Evolutionary conservation across 768 basidiomycete genomes (phyloP), one percentile per base, ranked within the genome.

Genomic region (Russula sp.): DNA sequence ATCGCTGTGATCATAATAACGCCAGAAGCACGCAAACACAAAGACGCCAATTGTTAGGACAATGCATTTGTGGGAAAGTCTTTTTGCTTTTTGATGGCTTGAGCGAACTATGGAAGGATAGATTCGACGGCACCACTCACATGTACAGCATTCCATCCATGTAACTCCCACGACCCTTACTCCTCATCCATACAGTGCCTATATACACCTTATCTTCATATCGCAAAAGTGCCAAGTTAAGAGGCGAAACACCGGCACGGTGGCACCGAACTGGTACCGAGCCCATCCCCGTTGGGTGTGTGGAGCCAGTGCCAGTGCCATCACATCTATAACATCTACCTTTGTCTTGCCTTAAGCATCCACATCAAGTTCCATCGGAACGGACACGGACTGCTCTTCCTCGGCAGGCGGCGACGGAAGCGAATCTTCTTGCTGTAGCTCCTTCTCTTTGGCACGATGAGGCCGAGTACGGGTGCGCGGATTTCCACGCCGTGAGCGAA

Each of bases 331-430:
- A n/a, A n/a, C 25, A 29, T 29, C 25, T 29, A 29, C 25, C 25
- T 29, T 29, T 29, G 25, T 29, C 3, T 29, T 29, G 25, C 25
- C 3, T 13, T 8, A 67, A 73, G 69, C 65, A 34, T 76, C 75
- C 34, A 77, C 66, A 29, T 77, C 76, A 18, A 69, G 58, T 50
- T 77, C 76, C 66, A 75, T 66, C 8, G 75, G 75, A 7, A 77
- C 73, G 54, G 70, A 72, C 2, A 75, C 70, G 46, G 58, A 7
- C 39, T 45, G 52, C 7, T 59, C 62, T 41, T 45, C 62, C 18
- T 54, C 57, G 5, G 58, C 22, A 35, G 34, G 29, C 5, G 18
- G 25, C 6, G 49, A 22, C 6, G 42, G 42, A 10, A 42, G 71
- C 25, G 34, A 41, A 3, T 47, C 13, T 25, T 25, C 13, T 10